phyloP scores from a whole-genome alignment of 1,139 yeast genomes.

The Geotrichum macrosporum region DNA sequence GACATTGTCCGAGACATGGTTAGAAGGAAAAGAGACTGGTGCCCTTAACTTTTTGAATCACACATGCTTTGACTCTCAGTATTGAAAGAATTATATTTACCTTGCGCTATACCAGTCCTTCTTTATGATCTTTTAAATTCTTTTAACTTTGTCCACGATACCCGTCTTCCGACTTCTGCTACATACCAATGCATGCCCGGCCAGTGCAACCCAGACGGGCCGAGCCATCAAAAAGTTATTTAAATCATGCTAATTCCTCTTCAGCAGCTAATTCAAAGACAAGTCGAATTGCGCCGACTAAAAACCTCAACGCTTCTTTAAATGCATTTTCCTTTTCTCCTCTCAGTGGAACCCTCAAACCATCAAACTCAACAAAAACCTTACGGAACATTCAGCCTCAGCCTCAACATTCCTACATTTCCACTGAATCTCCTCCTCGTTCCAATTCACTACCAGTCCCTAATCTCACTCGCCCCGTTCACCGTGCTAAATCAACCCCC shows the following conservation, averaged over 20 bases:
- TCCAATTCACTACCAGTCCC: conserved; percentile 7
- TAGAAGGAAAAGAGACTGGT: neutral
- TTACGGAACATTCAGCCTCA: neutral
- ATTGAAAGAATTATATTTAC: no score
- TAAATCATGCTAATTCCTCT: neutral
- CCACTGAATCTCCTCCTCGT: neutral
- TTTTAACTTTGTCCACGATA: neutral
- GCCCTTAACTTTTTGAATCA: neutral
- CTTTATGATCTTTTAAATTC: no score
- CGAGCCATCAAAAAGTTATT: neutral
- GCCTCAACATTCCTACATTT: neutral
- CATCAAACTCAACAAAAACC: neutral
- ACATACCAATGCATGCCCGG: neutral
- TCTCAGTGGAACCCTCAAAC: neutral
- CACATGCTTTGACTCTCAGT: no score
- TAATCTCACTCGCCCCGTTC: neutral
- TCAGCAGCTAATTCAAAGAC: neutral
- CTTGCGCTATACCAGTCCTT: no score
- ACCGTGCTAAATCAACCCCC: conserved; percentile 9
- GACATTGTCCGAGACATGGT: neutral
- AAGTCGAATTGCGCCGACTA: neutral
- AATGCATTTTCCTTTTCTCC: neutral
- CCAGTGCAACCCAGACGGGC: neutral
- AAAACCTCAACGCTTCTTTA: neutral
- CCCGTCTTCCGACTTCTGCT: neutral